These are phyloP conservation scores for Cokeromyces recurvatus DNA, from an alignment of 371 early-diverging fungal species.

Conservation along the genomic window DNA sequence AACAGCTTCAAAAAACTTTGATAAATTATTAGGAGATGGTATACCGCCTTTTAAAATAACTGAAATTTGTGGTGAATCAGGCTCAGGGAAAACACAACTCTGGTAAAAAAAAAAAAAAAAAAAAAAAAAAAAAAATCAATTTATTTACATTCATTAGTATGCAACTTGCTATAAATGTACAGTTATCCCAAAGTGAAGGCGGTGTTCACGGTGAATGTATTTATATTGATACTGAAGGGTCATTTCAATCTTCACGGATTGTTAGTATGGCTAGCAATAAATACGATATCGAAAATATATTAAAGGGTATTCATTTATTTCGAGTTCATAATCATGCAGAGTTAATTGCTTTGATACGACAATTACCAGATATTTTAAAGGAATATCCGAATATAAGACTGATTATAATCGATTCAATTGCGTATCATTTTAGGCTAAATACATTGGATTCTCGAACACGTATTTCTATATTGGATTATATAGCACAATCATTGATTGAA, in stretches of 20 bases:
- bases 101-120: conserved; percentile 36
- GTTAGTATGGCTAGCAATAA: conserved; percentile 29
- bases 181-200: conserved; percentile 30
- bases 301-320: conserved; percentile 49
- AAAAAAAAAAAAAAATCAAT: too few species aligned
- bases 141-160: conserved; percentile 46
- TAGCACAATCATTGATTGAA: conserved; percentile 42
- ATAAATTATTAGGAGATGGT: conserved; percentile 47
- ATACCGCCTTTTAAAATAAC: conserved; percentile 48
- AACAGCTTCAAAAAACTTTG: conserved; percentile 26
- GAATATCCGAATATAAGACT: conserved; percentile 44
- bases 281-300: conserved; percentile 6
- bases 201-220: conserved; percentile 53
- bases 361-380: conserved; percentile 44
- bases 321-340: conserved; percentile 48
- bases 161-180: conserved; percentile 59
- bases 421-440: conserved; percentile 59
- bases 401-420: conserved; percentile 61
- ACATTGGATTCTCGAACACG: conserved; percentile 40
- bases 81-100: conserved; percentile 65
- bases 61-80: conserved; percentile 64
- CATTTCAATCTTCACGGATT: conserved; percentile 41
- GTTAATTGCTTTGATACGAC: conserved; percentile 47
- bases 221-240: conserved; percentile 72
- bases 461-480: conserved; percentile 35